These are phyloP conservation scores for Fusarium burgessii DNA, from an alignment of 2,329 filamentous ascomycete species.

Conservation along the genomic window DNA sequence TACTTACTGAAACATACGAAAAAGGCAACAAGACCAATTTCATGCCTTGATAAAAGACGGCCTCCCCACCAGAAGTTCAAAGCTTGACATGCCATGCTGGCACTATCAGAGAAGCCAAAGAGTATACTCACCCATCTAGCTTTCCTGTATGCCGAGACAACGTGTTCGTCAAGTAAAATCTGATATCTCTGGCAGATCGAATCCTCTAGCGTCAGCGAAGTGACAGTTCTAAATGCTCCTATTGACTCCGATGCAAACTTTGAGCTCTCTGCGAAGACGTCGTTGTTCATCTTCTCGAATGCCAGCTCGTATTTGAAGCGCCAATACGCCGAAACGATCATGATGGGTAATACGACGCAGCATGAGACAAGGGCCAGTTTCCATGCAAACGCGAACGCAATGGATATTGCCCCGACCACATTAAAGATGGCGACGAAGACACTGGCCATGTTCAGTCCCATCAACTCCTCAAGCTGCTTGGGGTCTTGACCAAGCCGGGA, in stretches of 20 bases:
- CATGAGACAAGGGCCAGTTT: slow-evolving; percentile 77
- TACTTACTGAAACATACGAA: slow-evolving; percentile 66
- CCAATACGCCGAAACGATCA: slow-evolving; percentile 61
- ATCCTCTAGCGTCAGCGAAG: slow-evolving; percentile 76
- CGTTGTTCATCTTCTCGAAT: slow-evolving; percentile 76
- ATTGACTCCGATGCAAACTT: slow-evolving; percentile 82
- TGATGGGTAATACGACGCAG: slow-evolving; percentile 68
- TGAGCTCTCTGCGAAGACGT: slow-evolving; percentile 77
- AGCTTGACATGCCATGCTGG: slow-evolving; percentile 72
- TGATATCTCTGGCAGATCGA: slow-evolving; percentile 72
- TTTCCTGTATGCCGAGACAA: slow-evolving; percentile 69
- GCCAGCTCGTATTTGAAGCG: slow-evolving; percentile 70
- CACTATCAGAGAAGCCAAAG: slow-evolving; percentile 77
- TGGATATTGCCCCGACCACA: slow-evolving; percentile 71
- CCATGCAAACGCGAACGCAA: slow-evolving; percentile 81
- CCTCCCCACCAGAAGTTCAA: slow-evolving; percentile 76
- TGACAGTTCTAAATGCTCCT: slow-evolving; percentile 78
- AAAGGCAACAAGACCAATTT: slow-evolving; percentile 62
- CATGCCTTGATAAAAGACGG: slow-evolving; percentile 64
- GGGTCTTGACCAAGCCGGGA: slow-evolving; percentile 68
- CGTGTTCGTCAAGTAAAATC: slow-evolving; percentile 68
- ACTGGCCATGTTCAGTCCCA: slow-evolving; percentile 73
- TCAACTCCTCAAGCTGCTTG: slow-evolving; percentile 70
- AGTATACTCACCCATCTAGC: slow-evolving; percentile 72
- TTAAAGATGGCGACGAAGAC: slow-evolving; percentile 73